Evolutionary conservation across 202 grass and related monocot genomes (phyloP), one percentile per base, ranked within the genome.

Genomic region (Schoenoplectus tabernaemontani): DNA sequence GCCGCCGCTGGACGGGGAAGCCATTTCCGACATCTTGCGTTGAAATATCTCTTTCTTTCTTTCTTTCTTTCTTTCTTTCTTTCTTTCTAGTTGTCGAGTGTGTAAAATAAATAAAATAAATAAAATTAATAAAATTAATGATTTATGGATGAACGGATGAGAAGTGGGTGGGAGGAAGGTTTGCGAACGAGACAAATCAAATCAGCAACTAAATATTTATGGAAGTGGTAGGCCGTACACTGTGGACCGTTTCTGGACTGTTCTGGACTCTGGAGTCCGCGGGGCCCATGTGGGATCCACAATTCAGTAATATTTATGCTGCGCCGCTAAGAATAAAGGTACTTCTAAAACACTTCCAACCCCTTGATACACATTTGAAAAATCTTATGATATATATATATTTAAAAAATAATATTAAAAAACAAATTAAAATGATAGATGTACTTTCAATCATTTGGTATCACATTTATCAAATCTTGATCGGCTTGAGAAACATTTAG

Each of bases 1-100:
- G 82, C 90, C 86, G 75, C 64, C 81, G 38, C 42, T 70, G 20
- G 80, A 68, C 22, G 81, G 42, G 13, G 84, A 79, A 51, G 79
- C 80, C 12, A 62, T 4, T 0, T 56, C 16, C 37, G 11, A 44
- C 42, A 32, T 78, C 11, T 76, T 41, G 19, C 22, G 42, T 80
- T 23, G 9, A 9, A 43, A 48, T 50, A 19, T 63, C 24, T 16
- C 4, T 20, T 78, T 23, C 5, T 41, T 60, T 54, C 17, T 59
- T n/a, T n/a, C n/a, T n/a, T n/a, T n/a, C n/a, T n/a, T n/a, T n/a
- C n/a, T n/a, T n/a, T 46, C 36, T 64, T 30, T n/a, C 8, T 30
- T 80, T 34, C 5, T 19, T 66, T 61, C 13, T 65, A 50, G 59
- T 44, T 50, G 41, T 9, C 1, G 24, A 48, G 33, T 65, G 58